Conservation (phyloP, 306 rosid species). For the Crotalaria pallida region DNA sequence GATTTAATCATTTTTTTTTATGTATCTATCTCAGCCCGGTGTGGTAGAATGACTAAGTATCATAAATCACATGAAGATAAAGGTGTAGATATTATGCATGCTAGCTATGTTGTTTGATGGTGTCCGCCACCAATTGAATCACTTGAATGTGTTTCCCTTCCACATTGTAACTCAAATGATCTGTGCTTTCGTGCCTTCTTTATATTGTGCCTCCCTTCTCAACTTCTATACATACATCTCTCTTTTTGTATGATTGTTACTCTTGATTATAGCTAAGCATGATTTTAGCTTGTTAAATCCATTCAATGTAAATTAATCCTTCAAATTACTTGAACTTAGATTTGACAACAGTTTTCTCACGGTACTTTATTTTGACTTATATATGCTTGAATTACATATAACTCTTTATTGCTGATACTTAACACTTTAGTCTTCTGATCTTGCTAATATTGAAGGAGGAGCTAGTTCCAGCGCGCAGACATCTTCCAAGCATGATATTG, state of each 20-base stretch:
- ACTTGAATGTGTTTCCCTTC: neutral
- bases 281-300: neutral
- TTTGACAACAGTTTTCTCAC: neutral
- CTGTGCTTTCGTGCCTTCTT: neutral
- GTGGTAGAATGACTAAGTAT: neutral
- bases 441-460: conserved; percentile 12
- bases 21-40: no score
- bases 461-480: neutral
- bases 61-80: neutral
- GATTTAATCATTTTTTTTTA: neutral
- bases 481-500: neutral
- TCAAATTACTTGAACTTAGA: neutral
- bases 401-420: neutral
- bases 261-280: neutral
- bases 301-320: neutral
- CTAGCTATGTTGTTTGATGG: neutral
- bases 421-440: neutral
- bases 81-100: neutral
- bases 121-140: neutral
- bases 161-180: neutral
- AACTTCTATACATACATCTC: neutral
- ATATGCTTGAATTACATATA: neutral
- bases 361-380: neutral
- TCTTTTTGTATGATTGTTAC: neutral
- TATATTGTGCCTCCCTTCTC: neutral